These are phyloP conservation scores for Synchytrium microbalum DNA, from an alignment of 371 early-diverging fungal species.

Conservation along the genomic window DNA sequence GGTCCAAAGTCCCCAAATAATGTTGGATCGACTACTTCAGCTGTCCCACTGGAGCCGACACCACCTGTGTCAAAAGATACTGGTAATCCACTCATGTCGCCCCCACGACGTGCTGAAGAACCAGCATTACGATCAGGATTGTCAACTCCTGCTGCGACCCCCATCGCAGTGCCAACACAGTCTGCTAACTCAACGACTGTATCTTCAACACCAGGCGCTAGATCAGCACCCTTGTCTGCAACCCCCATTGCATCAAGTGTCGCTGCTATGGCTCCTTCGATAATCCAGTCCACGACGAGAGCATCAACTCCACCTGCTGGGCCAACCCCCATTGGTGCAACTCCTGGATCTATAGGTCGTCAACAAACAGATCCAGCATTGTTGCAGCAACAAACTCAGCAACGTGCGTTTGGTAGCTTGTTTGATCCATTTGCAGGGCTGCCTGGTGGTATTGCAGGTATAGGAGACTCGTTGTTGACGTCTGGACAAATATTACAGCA, in stretches of 20 bases:
- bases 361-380: background rate
- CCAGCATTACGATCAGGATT: background rate
- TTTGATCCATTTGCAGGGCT: background rate
- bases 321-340: background rate
- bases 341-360: background rate
- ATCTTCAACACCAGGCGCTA: too few relatives aligned
- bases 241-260: background rate
- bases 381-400: background rate
- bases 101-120: background rate
- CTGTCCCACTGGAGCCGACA: background rate
- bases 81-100: background rate
- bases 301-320: background rate
- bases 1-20: background rate
- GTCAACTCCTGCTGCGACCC: background rate
- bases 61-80: background rate
- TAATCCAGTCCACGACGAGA: background rate
- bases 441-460: slow-evolving; percentile 1
- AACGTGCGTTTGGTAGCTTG: background rate
- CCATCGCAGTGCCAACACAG: too few relatives aligned
- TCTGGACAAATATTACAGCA: background rate
- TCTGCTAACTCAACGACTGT: too few relatives aligned
- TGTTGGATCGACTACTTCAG: background rate
- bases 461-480: background rate
- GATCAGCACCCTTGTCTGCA: background rate
- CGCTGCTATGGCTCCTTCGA: slow-evolving; percentile 1